Evolutionary conservation across 2,329 filamentous ascomycete species (phyloP), one percentile per base, ranked within the genome.

Genomic region (Colletotrichum sp.): DNA sequence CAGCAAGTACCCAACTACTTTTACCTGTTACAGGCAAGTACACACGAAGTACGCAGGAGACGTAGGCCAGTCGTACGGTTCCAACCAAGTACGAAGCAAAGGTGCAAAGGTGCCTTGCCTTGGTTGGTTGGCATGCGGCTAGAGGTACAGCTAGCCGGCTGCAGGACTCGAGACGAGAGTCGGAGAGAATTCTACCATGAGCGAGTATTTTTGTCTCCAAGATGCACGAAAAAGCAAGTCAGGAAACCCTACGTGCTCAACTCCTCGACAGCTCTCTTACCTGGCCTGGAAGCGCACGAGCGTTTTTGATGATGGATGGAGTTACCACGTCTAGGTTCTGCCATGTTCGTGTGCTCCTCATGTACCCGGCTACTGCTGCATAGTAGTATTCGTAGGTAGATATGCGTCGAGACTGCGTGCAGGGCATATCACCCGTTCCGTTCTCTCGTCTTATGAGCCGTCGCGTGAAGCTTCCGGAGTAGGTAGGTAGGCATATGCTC

Each of bases 231-330:
- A 66, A 75, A 68, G 24, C n/a, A 16, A 48, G 60, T 36, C 43
- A 48, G 43, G 43, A 48, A 38, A 48, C n/a, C 58, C 58, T 70
- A 76, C 70, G 73, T 76, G 73, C 36, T 65, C 65, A 48, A 32
- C 15, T 24, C 66, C 60, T 71, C 38, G 68, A 55, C 43, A 21
- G 43, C 43, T 48, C 43, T 21, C 43, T 21, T 30, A 38, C 26
- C 12, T 48, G 28, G 18, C 58, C 58, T 58, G 28, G 43, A 28
- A 55, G 34, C 61, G 61, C 61, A 64, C 34, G 61, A 64, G 34
- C 61, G n/a, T 24, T 64, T 64, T 34, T 61, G 32, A 18, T 10
- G 26, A 32, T 30, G 56, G n/a, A n/a, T 62, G 30, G 24, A 38
- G 60, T 62, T 36, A 70, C 58, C 15, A 28, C 26, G 30, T 18